Conservation (phyloP, 2,329 filamentous ascomycete species). For the Monilinia polystroma region DNA sequence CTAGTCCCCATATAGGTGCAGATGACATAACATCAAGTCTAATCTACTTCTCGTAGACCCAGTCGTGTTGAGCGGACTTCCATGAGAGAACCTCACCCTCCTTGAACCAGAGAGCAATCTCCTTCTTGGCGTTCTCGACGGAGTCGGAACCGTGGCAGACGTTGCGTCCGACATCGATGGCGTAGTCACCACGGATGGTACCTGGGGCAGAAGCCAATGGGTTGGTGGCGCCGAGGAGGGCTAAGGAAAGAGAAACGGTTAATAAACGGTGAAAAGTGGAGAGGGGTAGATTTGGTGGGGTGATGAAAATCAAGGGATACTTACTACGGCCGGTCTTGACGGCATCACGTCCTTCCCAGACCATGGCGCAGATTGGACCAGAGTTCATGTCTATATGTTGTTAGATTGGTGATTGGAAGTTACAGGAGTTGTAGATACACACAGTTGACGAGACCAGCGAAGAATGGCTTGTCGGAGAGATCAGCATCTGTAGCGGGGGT, state of each 20-base stretch:
- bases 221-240: conserved; percentile 98
- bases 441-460: conserved; percentile 91
- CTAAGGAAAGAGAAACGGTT: conserved; percentile 44
- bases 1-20: not conserved
- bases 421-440: conserved; percentile 44
- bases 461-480: conserved; percentile 93
- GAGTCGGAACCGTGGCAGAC: conserved; percentile 99
- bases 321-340: conserved; percentile 96
- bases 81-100: conserved; percentile 80
- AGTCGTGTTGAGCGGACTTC: conserved; percentile 82
- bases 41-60: conserved; percentile 89
- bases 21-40: conserved; percentile 10
- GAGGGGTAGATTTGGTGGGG: conserved; percentile 12
- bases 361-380: conserved; percentile 97
- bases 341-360: conserved; percentile 98
- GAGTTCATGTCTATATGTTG: conserved; percentile 78
- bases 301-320: conserved; percentile 40
- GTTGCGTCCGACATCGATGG: conserved; percentile 91
- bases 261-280: not conserved
- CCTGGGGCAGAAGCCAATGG: conserved; percentile 89
- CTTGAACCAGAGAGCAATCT: conserved; percentile 99
- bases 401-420: conserved; percentile 33
- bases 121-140: conserved; percentile 99
- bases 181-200: conserved; percentile 92
- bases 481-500: conserved; percentile 63